A percentile compares a stretch with the other conserved stretches of the same genome.
Conservation (phyloP, 2,329 filamentous ascomycete genomes). For the Colletotrichum liaoningense region DNA sequence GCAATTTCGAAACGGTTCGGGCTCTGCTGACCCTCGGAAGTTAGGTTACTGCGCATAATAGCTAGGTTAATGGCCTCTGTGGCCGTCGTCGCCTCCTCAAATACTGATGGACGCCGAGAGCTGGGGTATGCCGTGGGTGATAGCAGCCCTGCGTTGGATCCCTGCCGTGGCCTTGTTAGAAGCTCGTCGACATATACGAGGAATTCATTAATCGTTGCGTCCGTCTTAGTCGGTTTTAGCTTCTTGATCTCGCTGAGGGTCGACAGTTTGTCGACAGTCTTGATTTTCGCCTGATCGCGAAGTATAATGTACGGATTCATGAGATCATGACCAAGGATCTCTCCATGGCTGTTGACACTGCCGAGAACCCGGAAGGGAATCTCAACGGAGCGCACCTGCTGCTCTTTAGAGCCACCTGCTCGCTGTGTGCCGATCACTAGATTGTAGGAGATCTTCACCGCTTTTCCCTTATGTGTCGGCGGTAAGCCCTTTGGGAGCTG, state of each 20-base stretch:
- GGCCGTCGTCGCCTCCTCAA: constrained; percentile 70
- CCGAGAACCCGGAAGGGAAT: constrained; percentile 93
- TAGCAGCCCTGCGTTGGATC: constrained; percentile 69
- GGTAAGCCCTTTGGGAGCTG: constrained; percentile 89
- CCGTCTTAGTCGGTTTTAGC: constrained; percentile 33
- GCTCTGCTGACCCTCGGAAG: constrained; percentile 76
- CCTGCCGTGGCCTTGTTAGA: constrained; percentile 68
- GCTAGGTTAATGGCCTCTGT: constrained; percentile 93
- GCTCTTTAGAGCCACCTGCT: constrained; percentile 79
- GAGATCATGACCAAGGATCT: constrained; percentile 91
- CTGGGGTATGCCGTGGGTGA: constrained; percentile 74
- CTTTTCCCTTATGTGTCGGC: constrained; percentile 89
- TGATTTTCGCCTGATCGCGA: constrained; percentile 81
- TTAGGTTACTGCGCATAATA: constrained; percentile 84
- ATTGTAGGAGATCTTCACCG: constrained; percentile 93
- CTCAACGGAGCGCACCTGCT: constrained; percentile 90
- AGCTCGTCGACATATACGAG: constrained; percentile 82
- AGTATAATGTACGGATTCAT: constrained; percentile 94
- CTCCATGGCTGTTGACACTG: constrained; percentile 89
- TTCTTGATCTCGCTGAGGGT: constrained; percentile 35
- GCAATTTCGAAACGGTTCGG: constrained; percentile 97
- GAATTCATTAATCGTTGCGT: constrained; percentile 69
- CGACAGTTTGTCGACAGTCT: constrained; percentile 56
- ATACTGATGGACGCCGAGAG: constrained; percentile 65
- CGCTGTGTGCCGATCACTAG: constrained; percentile 92